Evolutionary conservation across 306 rosid species (phyloP).

Genomic region (Boehmeria nivea): DNA sequence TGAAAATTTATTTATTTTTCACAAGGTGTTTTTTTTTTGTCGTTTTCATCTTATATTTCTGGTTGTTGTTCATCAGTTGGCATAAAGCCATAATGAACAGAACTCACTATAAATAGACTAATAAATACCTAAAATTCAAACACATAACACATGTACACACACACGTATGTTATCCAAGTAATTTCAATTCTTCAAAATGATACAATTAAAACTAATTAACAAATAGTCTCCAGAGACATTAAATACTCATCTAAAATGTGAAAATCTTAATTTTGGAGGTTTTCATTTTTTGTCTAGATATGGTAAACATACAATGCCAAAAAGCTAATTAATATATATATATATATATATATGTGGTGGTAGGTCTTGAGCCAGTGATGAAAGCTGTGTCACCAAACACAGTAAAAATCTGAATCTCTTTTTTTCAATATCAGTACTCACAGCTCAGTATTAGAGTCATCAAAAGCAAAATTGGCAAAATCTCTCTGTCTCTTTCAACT

Average conservation of each 20-base stretch:
- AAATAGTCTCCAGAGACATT: too few relatives aligned
- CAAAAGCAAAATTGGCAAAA: background rate
- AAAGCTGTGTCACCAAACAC: background rate
- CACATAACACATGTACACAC: too few relatives aligned
- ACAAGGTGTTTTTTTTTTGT: background rate
- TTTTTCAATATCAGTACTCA: background rate
- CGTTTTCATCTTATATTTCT: background rate
- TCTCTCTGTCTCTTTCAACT: slow-evolving; percentile 1
- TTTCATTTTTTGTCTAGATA: too few relatives aligned
- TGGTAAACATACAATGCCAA: too few relatives aligned
- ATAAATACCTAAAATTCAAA: too few relatives aligned
- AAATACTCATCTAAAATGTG: too few relatives aligned
- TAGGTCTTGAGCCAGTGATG: slow-evolving; percentile 1
- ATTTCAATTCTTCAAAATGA: too few relatives aligned
- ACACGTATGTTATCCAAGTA: too few relatives aligned
- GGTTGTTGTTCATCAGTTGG: background rate
- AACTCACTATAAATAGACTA: background rate
- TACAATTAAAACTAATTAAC: too few relatives aligned
- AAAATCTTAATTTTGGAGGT: too few relatives aligned
- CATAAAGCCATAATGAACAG: background rate
- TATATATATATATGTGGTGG: background rate
- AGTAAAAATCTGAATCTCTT: background rate
- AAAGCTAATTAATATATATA: too few relatives aligned
- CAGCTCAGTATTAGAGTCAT: background rate
- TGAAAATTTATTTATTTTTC: too few relatives aligned